phyloP scores from a whole-genome alignment of 352 stramenopile species.

The Globisporangium radiosum region DNA sequence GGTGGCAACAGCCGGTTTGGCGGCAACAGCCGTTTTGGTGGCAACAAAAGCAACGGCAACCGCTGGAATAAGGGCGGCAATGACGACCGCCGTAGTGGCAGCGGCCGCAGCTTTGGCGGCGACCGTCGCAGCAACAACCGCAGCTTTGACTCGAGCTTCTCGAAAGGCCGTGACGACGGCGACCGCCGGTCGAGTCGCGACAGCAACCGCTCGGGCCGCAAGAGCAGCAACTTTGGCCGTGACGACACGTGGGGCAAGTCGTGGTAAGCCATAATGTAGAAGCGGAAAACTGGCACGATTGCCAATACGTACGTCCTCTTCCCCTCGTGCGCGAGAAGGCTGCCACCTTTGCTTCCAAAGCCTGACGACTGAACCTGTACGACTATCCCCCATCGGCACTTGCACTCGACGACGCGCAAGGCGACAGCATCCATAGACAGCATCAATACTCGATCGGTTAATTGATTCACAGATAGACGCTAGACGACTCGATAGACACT shows the following conservation, averaged over 20 bases:
- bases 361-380: not conserved
- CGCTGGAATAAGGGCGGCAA: constrained; percentile 24
- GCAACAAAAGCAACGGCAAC: constrained; percentile 16
- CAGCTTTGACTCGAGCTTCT: constrained; percentile 36
- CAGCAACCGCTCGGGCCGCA: constrained; percentile 14
- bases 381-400: not conserved
- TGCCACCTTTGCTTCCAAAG: not conserved
- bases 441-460: no score
- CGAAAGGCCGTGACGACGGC: constrained; percentile 4
- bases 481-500: no score
- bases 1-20: not conserved
- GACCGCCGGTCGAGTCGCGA: constrained; percentile 1
- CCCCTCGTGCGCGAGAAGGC: not conserved
- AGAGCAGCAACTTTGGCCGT: constrained; percentile 24
- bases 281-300: no score
- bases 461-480: no score
- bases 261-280: constrained; percentile 9
- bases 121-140: constrained; percentile 19
- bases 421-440: constrained; percentile 22
- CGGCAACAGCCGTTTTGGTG: constrained; percentile 22
- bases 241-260: constrained; percentile 21
- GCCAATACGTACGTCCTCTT: no score
- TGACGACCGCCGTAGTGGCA: constrained; percentile 14
- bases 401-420: not conserved
- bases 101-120: constrained; percentile 12